These are phyloP conservation scores for Fusarium xyrophilum DNA, from an alignment of 2,329 filamentous ascomycete species.

Conservation along the genomic window DNA sequence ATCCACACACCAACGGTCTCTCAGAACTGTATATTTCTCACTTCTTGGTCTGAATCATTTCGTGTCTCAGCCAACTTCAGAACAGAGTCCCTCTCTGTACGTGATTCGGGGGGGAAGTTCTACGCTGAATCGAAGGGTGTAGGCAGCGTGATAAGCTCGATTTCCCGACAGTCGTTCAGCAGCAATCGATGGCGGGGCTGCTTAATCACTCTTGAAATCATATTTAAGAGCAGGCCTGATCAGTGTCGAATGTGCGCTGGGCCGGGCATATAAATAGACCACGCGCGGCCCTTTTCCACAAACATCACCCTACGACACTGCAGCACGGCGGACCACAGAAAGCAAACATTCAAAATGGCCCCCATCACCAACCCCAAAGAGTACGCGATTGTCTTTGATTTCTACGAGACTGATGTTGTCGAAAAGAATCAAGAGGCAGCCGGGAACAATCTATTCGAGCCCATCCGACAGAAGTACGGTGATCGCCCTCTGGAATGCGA, in stretches of 20 bases:
- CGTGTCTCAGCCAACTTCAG: accelerated
- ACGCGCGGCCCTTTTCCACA: not conserved
- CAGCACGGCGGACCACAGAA: not conserved
- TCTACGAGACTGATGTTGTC: not conserved
- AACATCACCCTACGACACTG: not conserved
- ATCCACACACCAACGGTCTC: not conserved
- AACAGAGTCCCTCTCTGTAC: accelerated
- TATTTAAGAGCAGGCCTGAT: accelerated
- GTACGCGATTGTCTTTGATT: not conserved
- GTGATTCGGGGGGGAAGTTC: accelerated
- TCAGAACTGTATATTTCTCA: not conserved
- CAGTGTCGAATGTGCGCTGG: accelerated
- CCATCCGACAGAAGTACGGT: not conserved
- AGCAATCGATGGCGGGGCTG: accelerated
- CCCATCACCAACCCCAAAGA: accelerated
- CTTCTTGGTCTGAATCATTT: accelerated
- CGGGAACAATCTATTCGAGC: not conserved
- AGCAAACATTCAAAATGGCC: not conserved
- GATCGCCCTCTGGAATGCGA: not conserved
- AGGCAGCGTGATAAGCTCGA: not conserved
- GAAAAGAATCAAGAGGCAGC: not conserved
- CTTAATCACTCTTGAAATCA: not conserved
- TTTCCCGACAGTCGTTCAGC: accelerated
- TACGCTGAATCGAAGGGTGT: not conserved
- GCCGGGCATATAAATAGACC: not conserved